Evolutionary conservation across 352 stramenopile genomes (phyloP), one percentile per base, ranked within the genome.

Genomic region (Phytopythium oedochilum): DNA sequence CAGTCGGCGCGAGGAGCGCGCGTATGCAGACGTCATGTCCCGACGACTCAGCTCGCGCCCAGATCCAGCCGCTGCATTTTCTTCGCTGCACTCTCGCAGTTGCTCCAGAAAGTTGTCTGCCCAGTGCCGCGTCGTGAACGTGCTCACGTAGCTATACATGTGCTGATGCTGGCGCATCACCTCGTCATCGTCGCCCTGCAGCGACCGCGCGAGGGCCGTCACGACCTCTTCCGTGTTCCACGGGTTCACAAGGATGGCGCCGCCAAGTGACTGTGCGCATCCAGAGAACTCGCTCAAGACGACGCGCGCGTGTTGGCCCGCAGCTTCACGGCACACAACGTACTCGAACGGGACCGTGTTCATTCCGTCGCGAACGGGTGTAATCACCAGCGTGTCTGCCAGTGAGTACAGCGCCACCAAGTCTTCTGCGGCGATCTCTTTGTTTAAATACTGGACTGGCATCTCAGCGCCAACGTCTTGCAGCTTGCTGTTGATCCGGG

Each of bases 301-400:
- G 7, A 96, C 83, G 8, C 89, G 86, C 7, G 88, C 84, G 26
- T 78, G 78, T 34, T 83, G 75, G 14, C 73, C 74, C 11, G 66
- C 59, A 2, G 78, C 83, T 58, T 94, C 84, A 29, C 92, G 84
- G 26, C 85, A 94, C 12, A 92, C 87, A 0, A 97, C 70, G 60
- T 96, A 97, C 58, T 95, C 88, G 64, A 96, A 93, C 26, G 84
- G 85, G 31, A 97, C 80, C 8, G 90, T 91, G 61, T 97, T 97
- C 88, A 97, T 96, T 17, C 89, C 89, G 44, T 97, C 89, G 20
- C 86, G 76, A 10, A 96, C 71, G 35, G 86, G 88, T 15, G 89
- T 97, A 15, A 91, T 83, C 38, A 97, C 71, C 5, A 94, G 70
- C 9, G 78, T 70, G 54, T 97, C 75, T 1, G 88, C 89, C 18